Percentiles rank a stretch among this genome's conserved stretches.
Conservation (phyloP, 306 rosid species). For the Medicago arabica region DNA sequence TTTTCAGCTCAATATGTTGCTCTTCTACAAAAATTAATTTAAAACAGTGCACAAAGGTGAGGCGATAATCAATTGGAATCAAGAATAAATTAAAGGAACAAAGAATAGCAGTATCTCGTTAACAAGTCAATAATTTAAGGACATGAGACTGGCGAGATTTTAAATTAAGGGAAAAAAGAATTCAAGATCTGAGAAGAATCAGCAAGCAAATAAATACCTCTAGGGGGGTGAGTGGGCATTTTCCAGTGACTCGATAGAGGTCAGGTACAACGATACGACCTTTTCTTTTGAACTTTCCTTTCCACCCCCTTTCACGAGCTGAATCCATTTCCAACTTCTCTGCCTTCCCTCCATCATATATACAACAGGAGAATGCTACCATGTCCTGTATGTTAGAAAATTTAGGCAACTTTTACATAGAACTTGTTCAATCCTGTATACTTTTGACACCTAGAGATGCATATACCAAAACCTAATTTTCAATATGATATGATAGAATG, state of each 20-base stretch:
- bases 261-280: constrained; percentile 66
- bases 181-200: constrained; percentile 32
- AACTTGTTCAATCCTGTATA: constrained; percentile 12
- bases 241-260: constrained; percentile 82
- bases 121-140: constrained; percentile 21
- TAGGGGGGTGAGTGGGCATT: constrained; percentile 91
- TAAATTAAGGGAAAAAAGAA: background rate
- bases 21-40: background rate
- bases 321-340: constrained; percentile 83
- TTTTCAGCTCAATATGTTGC: constrained; percentile 12
- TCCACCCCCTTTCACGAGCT: constrained; percentile 88
- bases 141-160: constrained; percentile 2
- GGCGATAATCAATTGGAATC: constrained; percentile 20
- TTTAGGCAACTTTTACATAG: constrained; percentile 33
- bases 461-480: constrained; percentile 30
- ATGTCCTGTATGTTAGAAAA: constrained; percentile 69
- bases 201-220: constrained; percentile 62
- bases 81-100: background rate
- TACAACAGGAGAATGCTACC: constrained; percentile 97
- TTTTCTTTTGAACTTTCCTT: constrained; percentile 78
- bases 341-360: constrained; percentile 83
- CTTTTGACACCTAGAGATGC: background rate
- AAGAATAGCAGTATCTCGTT: constrained; percentile 6
- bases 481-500: constrained; percentile 26
- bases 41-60: constrained; percentile 8